Evolutionary conservation across 108 stramenopile species (phyloP).

Genomic region (Fistulifera solaris): DNA sequence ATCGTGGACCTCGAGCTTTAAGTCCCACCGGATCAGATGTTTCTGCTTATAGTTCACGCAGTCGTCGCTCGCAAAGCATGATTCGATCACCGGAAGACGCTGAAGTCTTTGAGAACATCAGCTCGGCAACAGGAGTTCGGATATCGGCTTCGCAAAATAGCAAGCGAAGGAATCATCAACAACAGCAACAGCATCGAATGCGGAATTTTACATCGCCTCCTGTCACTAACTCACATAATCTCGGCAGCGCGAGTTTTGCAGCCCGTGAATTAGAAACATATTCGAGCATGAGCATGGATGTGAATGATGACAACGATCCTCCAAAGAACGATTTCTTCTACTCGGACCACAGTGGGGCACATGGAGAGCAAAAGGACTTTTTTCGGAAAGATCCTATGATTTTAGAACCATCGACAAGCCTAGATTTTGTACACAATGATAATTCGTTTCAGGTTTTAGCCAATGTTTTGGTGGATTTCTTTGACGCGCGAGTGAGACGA

Average conservation of each 20-base stretch:
- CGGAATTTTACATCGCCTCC: neutral
- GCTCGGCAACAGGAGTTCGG: neutral
- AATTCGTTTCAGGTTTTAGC: conserved; percentile 66
- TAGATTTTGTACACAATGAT: conserved; percentile 58
- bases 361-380: neutral
- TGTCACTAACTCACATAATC: too few relatives aligned
- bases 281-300: conserved; percentile 2
- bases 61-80: conserved; percentile 4
- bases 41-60: neutral
- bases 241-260: neutral
- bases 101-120: conserved; percentile 4
- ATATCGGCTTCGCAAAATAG: neutral
- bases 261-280: neutral
- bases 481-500: conserved; percentile 9
- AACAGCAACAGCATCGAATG: neutral
- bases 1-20: neutral
- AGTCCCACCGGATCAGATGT: neutral
- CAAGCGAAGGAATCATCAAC: neutral
- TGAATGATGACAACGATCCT: neutral
- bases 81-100: conserved; percentile 4
- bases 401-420: neutral
- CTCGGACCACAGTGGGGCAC: neutral
- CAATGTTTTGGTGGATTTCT: conserved; percentile 43
- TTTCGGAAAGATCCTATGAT: neutral
- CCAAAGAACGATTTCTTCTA: neutral